Evolutionary conservation across 331 rosid species (phyloP).

Genomic region (Erythrophleum ivorense): DNA sequence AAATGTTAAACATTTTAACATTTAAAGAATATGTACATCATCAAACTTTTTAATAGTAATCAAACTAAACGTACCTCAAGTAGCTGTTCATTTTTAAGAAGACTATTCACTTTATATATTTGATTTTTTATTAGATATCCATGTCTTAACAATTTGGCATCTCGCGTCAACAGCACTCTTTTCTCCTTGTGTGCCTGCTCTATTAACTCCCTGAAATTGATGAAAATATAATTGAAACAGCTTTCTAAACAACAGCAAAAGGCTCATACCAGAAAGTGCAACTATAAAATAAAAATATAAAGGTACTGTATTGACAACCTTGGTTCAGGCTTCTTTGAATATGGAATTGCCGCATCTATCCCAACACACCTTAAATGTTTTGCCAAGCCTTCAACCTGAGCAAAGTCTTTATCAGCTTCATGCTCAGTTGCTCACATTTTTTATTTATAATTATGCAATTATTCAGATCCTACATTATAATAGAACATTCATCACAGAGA

Average conservation of each 20-base stretch:
- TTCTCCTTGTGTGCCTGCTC: conserved; percentile 64
- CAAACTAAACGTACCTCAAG: conserved; percentile 50
- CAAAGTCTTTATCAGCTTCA: conserved; percentile 40
- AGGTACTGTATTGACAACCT: conserved; percentile 55
- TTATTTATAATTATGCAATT: conserved; percentile 18
- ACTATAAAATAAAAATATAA: not conserved
- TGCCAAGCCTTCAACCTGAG: conserved; percentile 96
- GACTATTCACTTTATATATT: conserved; percentile 60
- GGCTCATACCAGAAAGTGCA: conserved; percentile 22
- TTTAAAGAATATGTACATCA: not conserved
- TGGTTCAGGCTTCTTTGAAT: conserved; percentile 79
- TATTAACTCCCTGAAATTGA: conserved; percentile 54
- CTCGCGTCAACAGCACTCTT: conserved; percentile 69
- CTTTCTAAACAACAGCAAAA: conserved; percentile 16
- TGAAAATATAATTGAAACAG: conserved; percentile 29
- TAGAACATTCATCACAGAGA: conserved; percentile 25
- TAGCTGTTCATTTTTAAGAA: conserved; percentile 75
- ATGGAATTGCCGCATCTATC: conserved; percentile 87
- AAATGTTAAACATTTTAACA: not conserved
- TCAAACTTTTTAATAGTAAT: not conserved
- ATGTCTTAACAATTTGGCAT: conserved; percentile 69
- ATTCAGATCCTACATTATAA: conserved; percentile 38
- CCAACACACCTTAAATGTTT: conserved; percentile 96
- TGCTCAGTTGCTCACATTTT: conserved; percentile 22
- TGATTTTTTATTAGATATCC: conserved; percentile 62